Base-by-base conservation (phyloP, 2,329 filamentous ascomycete species). In the Fusarium robinianum region DNA sequence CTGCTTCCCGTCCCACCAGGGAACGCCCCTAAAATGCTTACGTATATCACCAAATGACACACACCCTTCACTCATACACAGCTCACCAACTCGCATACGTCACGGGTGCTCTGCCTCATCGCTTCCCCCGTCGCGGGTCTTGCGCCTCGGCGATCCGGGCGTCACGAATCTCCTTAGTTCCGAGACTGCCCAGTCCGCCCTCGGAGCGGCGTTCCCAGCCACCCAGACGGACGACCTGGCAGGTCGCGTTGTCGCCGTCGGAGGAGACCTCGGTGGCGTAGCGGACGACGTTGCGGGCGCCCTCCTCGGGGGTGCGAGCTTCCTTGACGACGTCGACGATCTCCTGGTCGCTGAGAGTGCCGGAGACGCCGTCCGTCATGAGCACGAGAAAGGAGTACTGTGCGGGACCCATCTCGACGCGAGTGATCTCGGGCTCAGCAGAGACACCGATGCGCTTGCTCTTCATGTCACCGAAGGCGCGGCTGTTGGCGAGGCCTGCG, bases 271-370 rank as follows among this genome's bases (percentile, higher is more conserved):
- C 94, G 0, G 88, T 94, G 1, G 92, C 90, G 67, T 94, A 96
- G 42, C 82, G 81, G 18, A 96, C 89, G 6, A 99, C 81, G 49
- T 85, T 83, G 46, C 78, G 78, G 2, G 90, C 84, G 3, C 84
- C 94, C 64, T 95, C 83, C 57, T 96, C 92, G 0, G 94, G 94
- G 0, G 92, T 97, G 63, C 79, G 84, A 5, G 90, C 88, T 69
- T 99, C 94, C 68, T 97, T 97, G 61, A 97, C 78, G 21, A 97
- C 84, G 65, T 99, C 94, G 19, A 96, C 91, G 50, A 97, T 90
- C 71, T 99, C 94, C 71, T 97, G 92, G 63, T 99, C 94, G 41
- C 79, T 83, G 15, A 97, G 74, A 11, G 87, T 88, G 6, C 89
- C 92, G 14, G 85, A 92, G 8, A 99, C 83, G 17, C 94, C 94